phyloP scores from a whole-genome alignment of 2,329 filamentous ascomycete genomes.

The Aplosporella prunicola region DNA sequence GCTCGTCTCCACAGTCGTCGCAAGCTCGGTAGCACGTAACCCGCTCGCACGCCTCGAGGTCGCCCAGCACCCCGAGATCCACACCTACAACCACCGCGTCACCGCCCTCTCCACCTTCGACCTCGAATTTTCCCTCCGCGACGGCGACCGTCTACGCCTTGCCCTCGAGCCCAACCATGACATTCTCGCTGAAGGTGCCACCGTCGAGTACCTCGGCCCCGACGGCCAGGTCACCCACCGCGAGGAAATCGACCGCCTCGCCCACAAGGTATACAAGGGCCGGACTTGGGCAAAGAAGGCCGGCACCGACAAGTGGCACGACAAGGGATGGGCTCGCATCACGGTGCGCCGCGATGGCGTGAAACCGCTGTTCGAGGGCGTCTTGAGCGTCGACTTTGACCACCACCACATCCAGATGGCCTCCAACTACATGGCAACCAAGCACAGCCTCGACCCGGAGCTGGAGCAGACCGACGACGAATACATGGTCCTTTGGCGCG shows the following conservation, averaged over 20 bases:
- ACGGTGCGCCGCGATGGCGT: constrained; percentile 67
- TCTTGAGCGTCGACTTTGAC: constrained; percentile 70
- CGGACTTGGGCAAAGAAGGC: constrained; percentile 54
- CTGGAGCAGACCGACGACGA: constrained; percentile 52
- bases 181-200: constrained; percentile 67
- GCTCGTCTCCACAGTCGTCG: constrained; percentile 13
- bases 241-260: constrained; percentile 61
- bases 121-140: constrained; percentile 63
- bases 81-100: constrained; percentile 68
- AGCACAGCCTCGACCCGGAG: constrained; percentile 60
- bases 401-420: constrained; percentile 79
- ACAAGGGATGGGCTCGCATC: constrained; percentile 80
- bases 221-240: constrained; percentile 59
- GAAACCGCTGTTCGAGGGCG: constrained; percentile 78
- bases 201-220: constrained; percentile 59
- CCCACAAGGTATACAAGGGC: constrained; percentile 79
- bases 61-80: constrained; percentile 65
- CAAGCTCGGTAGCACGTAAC: constrained; percentile 45
- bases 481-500: constrained; percentile 83
- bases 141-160: constrained; percentile 55
- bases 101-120: constrained; percentile 78
- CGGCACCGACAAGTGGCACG: constrained; percentile 55
- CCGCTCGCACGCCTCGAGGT: constrained; percentile 65
- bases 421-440: constrained; percentile 63
- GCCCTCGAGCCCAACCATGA: constrained; percentile 85